A percentile compares a stretch with the other conserved stretches of the same genome.
Evolutionary conservation across 2,329 filamentous ascomycete genomes (phyloP).

Genomic region (Pseudopyricularia javanii): DNA sequence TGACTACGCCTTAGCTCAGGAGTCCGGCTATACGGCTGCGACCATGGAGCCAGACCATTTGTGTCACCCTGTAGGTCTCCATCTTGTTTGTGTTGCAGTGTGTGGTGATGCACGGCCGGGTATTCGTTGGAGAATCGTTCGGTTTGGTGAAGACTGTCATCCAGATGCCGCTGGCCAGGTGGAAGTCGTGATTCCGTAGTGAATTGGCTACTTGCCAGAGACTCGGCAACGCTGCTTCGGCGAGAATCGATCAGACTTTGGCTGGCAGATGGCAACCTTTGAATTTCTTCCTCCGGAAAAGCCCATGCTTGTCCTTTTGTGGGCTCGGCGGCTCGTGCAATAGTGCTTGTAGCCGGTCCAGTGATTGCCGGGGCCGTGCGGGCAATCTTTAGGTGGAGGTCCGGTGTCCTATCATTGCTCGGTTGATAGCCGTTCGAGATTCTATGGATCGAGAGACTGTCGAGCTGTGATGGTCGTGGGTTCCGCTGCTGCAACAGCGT

Average conservation of each 20-base stretch:
- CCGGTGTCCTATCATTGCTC: constrained; percentile 43
- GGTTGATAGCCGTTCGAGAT: constrained; percentile 56
- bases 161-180: constrained; percentile 58
- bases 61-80: constrained; percentile 53
- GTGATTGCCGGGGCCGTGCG: constrained; percentile 67
- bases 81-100: constrained; percentile 62
- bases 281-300: constrained; percentile 62
- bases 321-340: constrained; percentile 60
- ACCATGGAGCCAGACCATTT: constrained; percentile 34
- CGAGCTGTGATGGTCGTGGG: constrained; percentile 34
- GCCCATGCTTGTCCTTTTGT: constrained; percentile 79
- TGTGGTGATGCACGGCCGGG: constrained; percentile 57
- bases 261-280: constrained; percentile 33
- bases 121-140: constrained; percentile 41
- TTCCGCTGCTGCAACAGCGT: constrained; percentile 56
- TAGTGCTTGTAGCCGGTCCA: constrained; percentile 52
- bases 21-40: constrained; percentile 70
- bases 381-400: constrained; percentile 35
- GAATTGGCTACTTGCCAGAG: constrained; percentile 67
- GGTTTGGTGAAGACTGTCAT: constrained; percentile 40
- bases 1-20: constrained; percentile 74
- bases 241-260: constrained; percentile 49
- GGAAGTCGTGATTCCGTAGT: constrained; percentile 63
- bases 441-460: constrained; percentile 40
- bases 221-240: constrained; percentile 65